Evolutionary conservation across 2,329 filamentous ascomycete species (phyloP).

Genomic region (Curvularia sp.): DNA sequence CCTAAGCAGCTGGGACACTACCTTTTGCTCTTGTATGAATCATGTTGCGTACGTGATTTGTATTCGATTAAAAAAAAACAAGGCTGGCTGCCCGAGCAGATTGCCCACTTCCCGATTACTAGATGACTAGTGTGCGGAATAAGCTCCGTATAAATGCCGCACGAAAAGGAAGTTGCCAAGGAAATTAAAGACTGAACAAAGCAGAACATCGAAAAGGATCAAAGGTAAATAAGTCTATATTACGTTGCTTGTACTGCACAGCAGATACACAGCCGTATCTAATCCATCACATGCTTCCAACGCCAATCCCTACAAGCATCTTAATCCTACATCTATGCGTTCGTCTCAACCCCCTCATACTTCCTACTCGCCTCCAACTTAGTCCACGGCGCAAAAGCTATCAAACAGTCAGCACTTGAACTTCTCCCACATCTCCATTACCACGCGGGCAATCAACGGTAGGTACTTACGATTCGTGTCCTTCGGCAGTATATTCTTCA

Average conservation of each 20-base stretch:
- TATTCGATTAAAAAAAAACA: not conserved
- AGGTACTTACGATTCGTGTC: not conserved
- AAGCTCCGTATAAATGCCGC: not conserved
- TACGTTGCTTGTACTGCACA: not conserved
- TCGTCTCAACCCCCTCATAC: slow-evolving; percentile 32
- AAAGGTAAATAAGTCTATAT: not conserved
- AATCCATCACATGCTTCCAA: too few species aligned
- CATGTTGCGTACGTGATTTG: not conserved
- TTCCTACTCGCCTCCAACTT: slow-evolving; percentile 29
- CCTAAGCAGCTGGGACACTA: not conserved
- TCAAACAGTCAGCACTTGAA: slow-evolving; percentile 28
- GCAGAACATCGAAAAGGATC: not conserved
- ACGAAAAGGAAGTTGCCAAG: not conserved
- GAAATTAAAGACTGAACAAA: too few species aligned
- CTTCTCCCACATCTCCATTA: slow-evolving; percentile 20
- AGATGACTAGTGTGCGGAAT: not conserved
- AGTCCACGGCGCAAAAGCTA: slow-evolving; percentile 35
- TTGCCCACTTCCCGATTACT: not conserved
- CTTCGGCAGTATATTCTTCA: not conserved
- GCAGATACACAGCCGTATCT: not conserved
- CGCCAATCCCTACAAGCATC: not conserved
- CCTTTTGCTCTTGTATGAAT: not conserved
- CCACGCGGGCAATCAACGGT: slow-evolving; percentile 25
- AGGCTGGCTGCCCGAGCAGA: not conserved
- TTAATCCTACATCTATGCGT: slow-evolving; percentile 9